A percentile compares a stretch with the other conserved stretches of the same genome.
Conservation (phyloP, 495 filamentous ascomycete genomes). For the Opeltia flavorubescens region DNA sequence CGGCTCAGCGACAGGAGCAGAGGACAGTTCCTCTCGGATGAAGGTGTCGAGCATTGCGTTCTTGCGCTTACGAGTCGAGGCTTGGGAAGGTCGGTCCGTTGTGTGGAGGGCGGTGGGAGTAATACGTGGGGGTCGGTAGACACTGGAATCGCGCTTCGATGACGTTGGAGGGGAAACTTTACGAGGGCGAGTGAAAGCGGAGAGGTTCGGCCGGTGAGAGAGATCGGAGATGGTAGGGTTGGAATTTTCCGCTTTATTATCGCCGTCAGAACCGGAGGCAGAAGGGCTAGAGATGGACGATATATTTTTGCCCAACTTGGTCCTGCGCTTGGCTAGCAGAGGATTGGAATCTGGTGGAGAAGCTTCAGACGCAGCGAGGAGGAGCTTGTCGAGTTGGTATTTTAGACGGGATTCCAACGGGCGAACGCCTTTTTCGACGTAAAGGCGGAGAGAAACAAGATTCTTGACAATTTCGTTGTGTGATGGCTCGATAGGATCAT, state of each 20-base stretch:
- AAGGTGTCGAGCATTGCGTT: constrained; percentile 79
- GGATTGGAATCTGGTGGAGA: constrained; percentile 23
- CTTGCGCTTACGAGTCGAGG: constrained; percentile 33
- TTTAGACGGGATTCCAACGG: constrained; percentile 76
- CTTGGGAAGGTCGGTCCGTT: constrained; percentile 42
- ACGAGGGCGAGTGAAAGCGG: constrained; percentile 35
- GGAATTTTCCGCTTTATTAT: constrained; percentile 19
- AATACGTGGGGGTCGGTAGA: constrained; percentile 79
- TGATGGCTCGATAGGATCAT: constrained; percentile 12
- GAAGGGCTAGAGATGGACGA: too few species aligned
- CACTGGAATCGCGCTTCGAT: constrained; percentile 25
- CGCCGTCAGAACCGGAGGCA: constrained; percentile 6
- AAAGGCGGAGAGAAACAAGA: constrained; percentile 70
- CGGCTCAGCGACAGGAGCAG: constrained; percentile 61
- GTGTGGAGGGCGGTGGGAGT: constrained; percentile 53
- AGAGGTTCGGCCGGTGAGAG: constrained; percentile 51
- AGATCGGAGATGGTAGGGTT: constrained; percentile 45
- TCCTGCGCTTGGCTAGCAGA: constrained; percentile 13
- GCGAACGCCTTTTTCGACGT: constrained; percentile 77
- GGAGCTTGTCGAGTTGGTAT: constrained; percentile 80
- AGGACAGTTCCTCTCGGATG: constrained; percentile 62
- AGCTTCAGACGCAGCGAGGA: constrained; percentile 71
- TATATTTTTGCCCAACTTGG: too few species aligned
- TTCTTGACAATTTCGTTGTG: constrained; percentile 53
- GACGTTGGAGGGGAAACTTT: constrained; percentile 11